Percentiles rank a stretch among this genome's conserved stretches.
phyloP scores from a whole-genome alignment of 305 asterid genomes.

The Salvia sclarea region DNA sequence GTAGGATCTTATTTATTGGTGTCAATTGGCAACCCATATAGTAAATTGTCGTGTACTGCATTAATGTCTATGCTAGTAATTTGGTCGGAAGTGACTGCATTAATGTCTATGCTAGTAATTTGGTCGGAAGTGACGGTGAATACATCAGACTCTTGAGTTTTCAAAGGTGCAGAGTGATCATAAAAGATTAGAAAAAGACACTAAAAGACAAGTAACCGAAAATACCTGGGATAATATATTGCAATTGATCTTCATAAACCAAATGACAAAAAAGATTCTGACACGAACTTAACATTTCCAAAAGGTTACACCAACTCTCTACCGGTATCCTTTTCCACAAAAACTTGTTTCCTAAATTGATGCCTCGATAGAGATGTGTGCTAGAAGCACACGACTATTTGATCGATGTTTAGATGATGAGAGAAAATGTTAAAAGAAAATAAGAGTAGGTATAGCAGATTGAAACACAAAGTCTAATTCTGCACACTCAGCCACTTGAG shows the following conservation, averaged over 20 bases:
- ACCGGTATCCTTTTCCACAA: constrained; percentile 3
- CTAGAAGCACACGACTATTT: neutral
- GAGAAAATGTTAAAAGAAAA: neutral
- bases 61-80: neutral
- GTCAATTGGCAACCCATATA: neutral
- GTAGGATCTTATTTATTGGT: neutral
- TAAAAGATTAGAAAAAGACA: neutral
- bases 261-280: neutral
- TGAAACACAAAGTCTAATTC: neutral
- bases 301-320: constrained; percentile 18
- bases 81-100: constrained; percentile 9
- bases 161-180: neutral
- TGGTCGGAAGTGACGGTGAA: constrained; percentile 4
- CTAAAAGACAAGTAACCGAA: neutral
- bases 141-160: neutral
- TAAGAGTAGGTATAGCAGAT: no score
- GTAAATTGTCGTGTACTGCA: neutral
- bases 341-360: neutral
- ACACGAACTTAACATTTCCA: neutral
- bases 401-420: constrained; percentile 6
- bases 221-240: neutral
- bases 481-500: constrained; percentile 3
- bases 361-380: neutral
- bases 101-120: neutral
- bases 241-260: neutral